phyloP scores from a whole-genome alignment of 352 stramenopile species.

The Porosira glacialis region DNA sequence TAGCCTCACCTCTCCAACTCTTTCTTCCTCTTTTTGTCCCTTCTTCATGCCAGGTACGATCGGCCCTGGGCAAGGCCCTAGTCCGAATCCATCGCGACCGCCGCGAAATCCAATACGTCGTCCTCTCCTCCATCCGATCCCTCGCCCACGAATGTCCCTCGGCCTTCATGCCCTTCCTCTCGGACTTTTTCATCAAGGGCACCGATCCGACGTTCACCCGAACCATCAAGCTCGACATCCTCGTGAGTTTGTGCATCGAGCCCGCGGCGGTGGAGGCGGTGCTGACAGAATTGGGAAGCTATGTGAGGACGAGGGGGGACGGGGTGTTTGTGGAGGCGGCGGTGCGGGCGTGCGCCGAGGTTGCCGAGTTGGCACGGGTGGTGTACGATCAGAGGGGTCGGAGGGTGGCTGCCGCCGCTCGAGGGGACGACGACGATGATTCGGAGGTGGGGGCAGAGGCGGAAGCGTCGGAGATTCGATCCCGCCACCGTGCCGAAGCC shows the following conservation, averaged over 20 bases:
- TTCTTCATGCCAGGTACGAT: constrained; percentile 60
- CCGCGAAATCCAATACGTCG: constrained; percentile 97
- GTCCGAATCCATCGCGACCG: constrained; percentile 95
- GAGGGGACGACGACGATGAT: constrained; percentile 41
- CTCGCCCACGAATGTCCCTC: constrained; percentile 91
- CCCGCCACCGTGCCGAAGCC: constrained; percentile 35
- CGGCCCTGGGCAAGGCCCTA: constrained; percentile 92
- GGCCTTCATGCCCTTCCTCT: constrained; percentile 94
- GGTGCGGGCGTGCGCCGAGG: constrained; percentile 88
- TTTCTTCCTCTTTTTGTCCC: too few relatives aligned
- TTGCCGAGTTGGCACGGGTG: constrained; percentile 84
- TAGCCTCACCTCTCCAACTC: too few relatives aligned
- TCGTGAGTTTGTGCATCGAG: constrained; percentile 87
- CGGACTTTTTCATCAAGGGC: constrained; percentile 85
- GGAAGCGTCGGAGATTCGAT: too few relatives aligned
- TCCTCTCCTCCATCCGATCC: constrained; percentile 91
- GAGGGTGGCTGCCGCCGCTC: too few relatives aligned
- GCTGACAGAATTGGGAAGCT: constrained; percentile 93
- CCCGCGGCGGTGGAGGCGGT: constrained; percentile 89
- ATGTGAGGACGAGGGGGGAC: constrained; percentile 90
- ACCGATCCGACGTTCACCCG: constrained; percentile 92
- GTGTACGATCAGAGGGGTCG: constrained; percentile 79
- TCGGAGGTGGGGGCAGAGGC: too few relatives aligned
- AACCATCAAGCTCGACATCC: constrained; percentile 96
- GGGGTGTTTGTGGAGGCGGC: constrained; percentile 93